Conservation (phyloP, 345 rosid genomes). For the Pistacia atlantica region DNA sequence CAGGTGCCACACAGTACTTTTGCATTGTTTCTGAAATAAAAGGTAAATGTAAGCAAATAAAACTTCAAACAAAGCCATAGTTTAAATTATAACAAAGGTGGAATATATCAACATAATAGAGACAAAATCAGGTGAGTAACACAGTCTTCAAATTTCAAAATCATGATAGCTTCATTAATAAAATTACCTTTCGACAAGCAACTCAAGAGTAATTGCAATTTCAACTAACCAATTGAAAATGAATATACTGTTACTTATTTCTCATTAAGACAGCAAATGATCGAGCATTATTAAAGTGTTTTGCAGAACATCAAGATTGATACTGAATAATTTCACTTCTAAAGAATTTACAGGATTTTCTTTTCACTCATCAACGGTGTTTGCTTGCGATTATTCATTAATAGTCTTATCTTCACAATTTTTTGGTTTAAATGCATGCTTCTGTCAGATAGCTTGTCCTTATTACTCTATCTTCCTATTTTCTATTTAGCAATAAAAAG, state of each 20-base stretch:
- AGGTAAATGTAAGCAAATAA: not conserved
- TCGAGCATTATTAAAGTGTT: too few species aligned
- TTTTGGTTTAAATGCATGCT: too few species aligned
- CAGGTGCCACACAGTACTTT: conserved; percentile 46
- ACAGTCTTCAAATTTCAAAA: not conserved
- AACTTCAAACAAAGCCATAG: not conserved
- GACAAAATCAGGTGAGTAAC: not conserved
- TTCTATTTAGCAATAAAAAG: too few species aligned
- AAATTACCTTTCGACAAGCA: not conserved
- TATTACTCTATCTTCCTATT: too few species aligned
- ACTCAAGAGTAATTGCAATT: not conserved
- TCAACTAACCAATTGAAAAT: not conserved
- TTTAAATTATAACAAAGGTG: not conserved
- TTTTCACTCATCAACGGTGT: too few species aligned
- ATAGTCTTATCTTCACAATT: too few species aligned
- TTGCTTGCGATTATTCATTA: too few species aligned
- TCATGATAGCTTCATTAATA: not conserved
- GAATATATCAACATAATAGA: not conserved
- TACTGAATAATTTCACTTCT: too few species aligned
- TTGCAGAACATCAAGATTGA: not conserved
- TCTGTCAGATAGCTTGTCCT: too few species aligned
- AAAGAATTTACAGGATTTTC: too few species aligned
- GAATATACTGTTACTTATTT: too few species aligned
- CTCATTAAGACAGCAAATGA: not conserved
- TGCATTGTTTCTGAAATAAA: conserved; percentile 45